Conservation (phyloP, 177 flowering plant species). For the Viscum album region DNA sequence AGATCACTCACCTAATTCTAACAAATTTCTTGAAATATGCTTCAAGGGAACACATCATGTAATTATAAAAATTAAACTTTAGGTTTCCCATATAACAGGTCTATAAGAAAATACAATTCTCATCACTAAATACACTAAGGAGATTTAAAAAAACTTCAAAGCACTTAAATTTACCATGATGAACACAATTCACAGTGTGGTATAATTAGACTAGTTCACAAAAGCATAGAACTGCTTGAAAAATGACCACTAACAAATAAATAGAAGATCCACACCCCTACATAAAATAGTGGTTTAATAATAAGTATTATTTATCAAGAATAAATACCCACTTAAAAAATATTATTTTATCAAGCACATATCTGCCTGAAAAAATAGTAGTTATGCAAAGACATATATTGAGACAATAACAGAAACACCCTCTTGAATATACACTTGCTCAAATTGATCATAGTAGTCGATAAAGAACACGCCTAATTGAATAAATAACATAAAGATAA, state of each 20-base stretch:
- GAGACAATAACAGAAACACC: too few species aligned
- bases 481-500: too few species aligned
- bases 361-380: too few species aligned
- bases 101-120: not conserved
- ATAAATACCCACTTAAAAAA: too few species aligned
- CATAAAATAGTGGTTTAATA: too few species aligned
- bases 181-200: conserved; percentile 25
- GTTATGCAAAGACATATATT: too few species aligned
- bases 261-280: not conserved
- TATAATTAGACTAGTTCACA: conserved; percentile 25
- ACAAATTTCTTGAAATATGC: conserved; percentile 12
- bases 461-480: too few species aligned
- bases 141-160: not conserved
- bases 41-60: conserved; percentile 10
- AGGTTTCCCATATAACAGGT: conserved; percentile 9
- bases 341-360: too few species aligned
- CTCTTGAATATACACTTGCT: too few species aligned
- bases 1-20: not conserved
- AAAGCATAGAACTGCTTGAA: conserved; percentile 30
- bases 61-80: conserved; percentile 7
- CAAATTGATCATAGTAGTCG: too few species aligned
- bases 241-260: conserved; percentile 19
- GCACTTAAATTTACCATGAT: conserved; percentile 18
- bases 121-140: not conserved
- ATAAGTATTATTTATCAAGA: too few species aligned